Evolutionary conservation across 768 basidiomycete genomes (phyloP), one percentile per base, ranked within the genome.

Genomic region (Boletus fagicola): DNA sequence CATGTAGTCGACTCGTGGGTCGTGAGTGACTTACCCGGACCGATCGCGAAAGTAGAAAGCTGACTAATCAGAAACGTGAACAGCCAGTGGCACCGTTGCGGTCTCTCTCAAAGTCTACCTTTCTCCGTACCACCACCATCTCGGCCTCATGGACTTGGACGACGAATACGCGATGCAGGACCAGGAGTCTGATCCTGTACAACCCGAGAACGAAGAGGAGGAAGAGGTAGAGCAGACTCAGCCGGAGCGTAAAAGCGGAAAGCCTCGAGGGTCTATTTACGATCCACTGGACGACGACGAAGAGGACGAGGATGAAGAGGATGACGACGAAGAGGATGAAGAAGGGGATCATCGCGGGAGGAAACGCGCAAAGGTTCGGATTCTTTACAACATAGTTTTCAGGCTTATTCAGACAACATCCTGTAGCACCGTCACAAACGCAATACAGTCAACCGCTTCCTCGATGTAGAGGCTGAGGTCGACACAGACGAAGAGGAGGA

Each of bases 401-500:
- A 49, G 44, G 59, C 59, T 39, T 54, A 22, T 54, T 60, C 60
- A 54, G 24, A 33, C 53, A 26, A 42, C 38, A 20, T 43, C 36
- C 58, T 44, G 48, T 51, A 86, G 84, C 85, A 81, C 58, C 83
- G 85, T 58, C 87, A 88, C 71, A 87, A 83, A 72, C 83, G 83
- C 49, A 74, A 76, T 53, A 77, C 80, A 18, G 80, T 83, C 26
- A 90, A 84, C 69, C 86, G 87, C 62, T 99, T 94, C 86, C 78
- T 98, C 63, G 97, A 98, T 83, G 82, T 95, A 55, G 93, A 96
- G 76, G 94, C 94, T 53, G 93, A 94, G 70, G 95, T 96, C 20
- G 94, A 94, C 63, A 94, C 97, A 31, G 97, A 98, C 20, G 97
- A 98, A 4, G 96, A 97, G 36, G 97, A 98, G 26, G 89, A 90